Evolutionary conservation across 1,284 basidiomycete genomes (phyloP).

Genomic region (Apiotrichum mycotoxinovorans): DNA sequence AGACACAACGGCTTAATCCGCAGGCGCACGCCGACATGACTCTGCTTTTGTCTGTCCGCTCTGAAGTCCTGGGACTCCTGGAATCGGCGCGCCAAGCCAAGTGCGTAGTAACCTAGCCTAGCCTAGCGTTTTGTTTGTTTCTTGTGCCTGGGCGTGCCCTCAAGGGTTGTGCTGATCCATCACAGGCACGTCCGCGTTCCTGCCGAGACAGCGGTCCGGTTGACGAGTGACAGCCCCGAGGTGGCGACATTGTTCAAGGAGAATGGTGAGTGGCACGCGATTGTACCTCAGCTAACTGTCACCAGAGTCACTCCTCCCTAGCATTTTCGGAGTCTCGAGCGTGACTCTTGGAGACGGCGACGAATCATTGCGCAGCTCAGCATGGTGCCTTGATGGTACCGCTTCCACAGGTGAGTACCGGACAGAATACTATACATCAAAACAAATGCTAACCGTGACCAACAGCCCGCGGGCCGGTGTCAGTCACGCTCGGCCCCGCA

Average conservation of each 20-base stretch:
- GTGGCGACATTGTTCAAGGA: constrained; percentile 16
- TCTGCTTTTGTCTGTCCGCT: constrained; percentile 25
- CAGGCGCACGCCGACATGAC: constrained; percentile 23
- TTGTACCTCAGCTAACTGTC: background rate
- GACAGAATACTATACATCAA: no score
- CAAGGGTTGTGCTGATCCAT: background rate
- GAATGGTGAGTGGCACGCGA: constrained; percentile 23
- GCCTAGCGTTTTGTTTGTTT: background rate
- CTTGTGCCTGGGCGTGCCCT: background rate
- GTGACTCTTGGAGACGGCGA: constrained; percentile 53
- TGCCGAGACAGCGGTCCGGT: constrained; percentile 18
- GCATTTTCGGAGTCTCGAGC: constrained; percentile 73
- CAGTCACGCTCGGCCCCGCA: constrained; percentile 55
- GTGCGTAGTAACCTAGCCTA: constrained; percentile 18
- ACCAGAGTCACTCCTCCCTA: constrained; percentile 62
- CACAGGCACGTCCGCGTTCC: constrained; percentile 9
- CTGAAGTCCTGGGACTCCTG: constrained; percentile 28
- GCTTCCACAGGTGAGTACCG: constrained; percentile 5
- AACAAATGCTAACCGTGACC: background rate
- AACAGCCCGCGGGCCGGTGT: constrained; percentile 23
- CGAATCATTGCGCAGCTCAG: constrained; percentile 26
- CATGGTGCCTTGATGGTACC: constrained; percentile 56
- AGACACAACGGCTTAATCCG: background rate
- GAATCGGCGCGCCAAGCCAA: constrained; percentile 35
- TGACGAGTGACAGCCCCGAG: background rate